phyloP scores from a whole-genome alignment of 352 stramenopile genomes.

The Phytophthora megakarya region DNA sequence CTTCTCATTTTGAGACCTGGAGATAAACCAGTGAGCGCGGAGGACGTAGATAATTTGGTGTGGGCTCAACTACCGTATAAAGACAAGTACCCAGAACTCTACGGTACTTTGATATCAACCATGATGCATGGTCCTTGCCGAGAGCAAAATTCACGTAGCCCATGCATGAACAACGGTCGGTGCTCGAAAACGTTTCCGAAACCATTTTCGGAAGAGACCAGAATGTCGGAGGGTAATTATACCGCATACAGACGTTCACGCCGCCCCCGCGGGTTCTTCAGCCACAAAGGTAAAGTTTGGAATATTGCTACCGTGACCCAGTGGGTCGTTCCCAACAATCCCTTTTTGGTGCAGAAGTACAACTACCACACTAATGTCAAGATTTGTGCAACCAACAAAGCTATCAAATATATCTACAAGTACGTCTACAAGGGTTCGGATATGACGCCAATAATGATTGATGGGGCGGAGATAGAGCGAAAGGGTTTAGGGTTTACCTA shows the following conservation, averaged over 20 bases:
- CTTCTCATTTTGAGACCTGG: slow-evolving; percentile 46
- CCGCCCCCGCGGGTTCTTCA: neutral
- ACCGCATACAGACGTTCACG: slow-evolving; percentile 12
- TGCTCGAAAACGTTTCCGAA: slow-evolving; percentile 35
- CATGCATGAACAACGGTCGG: slow-evolving; percentile 25
- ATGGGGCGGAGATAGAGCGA: no score
- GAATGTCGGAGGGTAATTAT: slow-evolving; percentile 4
- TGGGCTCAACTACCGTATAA: slow-evolving; percentile 27
- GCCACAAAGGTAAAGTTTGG: neutral
- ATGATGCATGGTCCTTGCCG: slow-evolving; percentile 23
- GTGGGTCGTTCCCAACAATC: neutral
- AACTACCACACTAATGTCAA: neutral
- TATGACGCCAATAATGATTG: neutral
- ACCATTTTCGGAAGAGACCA: slow-evolving; percentile 2
- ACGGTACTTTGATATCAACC: slow-evolving; percentile 7
- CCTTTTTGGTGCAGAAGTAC: neutral
- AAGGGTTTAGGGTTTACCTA: no score
- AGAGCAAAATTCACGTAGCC: neutral
- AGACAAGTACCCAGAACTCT: slow-evolving; percentile 4
- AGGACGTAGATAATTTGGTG: slow-evolving; percentile 26
- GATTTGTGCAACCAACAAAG: neutral
- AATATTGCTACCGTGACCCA: neutral
- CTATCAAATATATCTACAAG: neutral
- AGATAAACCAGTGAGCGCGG: slow-evolving; percentile 7
- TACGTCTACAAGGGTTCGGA: no score